Conservation (phyloP, 2,329 filamentous ascomycete species). For the Aspergillus neoniger region DNA sequence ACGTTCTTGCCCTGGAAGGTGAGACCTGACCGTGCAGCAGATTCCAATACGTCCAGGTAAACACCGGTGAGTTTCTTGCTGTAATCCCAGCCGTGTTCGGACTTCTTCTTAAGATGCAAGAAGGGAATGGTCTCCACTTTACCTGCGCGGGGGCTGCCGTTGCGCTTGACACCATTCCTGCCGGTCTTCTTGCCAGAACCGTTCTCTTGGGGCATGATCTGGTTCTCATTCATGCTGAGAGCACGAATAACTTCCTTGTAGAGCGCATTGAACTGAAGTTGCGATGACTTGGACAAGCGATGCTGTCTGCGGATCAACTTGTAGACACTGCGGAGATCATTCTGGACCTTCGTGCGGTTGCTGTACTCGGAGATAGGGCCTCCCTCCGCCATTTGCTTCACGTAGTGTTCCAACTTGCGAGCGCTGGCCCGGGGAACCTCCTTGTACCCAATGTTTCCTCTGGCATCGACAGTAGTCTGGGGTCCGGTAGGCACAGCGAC, state of each 20-base stretch:
- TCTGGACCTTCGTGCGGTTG: constrained; percentile 97
- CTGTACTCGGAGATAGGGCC: constrained; percentile 99
- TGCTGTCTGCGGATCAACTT: constrained; percentile 98
- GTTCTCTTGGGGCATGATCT: constrained; percentile 89
- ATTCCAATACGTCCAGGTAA: constrained; percentile 89
- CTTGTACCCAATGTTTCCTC: constrained; percentile 88
- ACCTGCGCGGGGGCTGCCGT: constrained; percentile 66
- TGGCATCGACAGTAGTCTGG: constrained; percentile 85
- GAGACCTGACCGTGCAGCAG: constrained; percentile 82
- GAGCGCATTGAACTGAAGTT: constrained; percentile 92
- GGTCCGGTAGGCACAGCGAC: constrained; percentile 89
- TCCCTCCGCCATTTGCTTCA: constrained; percentile 96
- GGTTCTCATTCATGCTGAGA: constrained; percentile 94
- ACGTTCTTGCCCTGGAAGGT: constrained; percentile 94
- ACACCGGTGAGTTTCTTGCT: constrained; percentile 96
- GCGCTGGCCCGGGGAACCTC: constrained; percentile 85
- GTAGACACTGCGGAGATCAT: constrained; percentile 91
- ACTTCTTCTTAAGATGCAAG: constrained; percentile 95
- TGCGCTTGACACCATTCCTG: constrained; percentile 52
- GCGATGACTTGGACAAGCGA: constrained; percentile 93
- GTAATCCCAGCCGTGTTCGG: constrained; percentile 96
- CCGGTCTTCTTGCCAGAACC: constrained; percentile 61
- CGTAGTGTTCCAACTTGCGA: constrained; percentile 96
- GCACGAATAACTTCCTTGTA: constrained; percentile 95
- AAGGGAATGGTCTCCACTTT: constrained; percentile 98